These are phyloP conservation scores for Pseudonectria buxi DNA, from an alignment of 2,329 filamentous ascomycete genomes.

Conservation along the genomic window DNA sequence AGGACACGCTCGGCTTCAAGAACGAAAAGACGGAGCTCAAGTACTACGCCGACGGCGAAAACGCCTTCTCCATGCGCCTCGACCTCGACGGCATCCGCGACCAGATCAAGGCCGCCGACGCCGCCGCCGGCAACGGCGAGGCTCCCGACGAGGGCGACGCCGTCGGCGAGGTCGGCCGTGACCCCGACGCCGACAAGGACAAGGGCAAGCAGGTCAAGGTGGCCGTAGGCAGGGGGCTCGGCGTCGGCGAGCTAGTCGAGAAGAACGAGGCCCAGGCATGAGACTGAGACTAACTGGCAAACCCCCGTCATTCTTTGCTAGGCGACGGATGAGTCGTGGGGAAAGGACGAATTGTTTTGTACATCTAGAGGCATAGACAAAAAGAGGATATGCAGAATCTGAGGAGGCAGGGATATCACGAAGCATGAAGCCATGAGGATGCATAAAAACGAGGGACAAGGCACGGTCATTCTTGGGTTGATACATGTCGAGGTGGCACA, in stretches of 20 bases:
- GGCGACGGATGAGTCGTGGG: too few relatives aligned
- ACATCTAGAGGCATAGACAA: constrained; percentile 22
- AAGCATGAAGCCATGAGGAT: constrained; percentile 3
- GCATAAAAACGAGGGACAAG: constrained; percentile 6
- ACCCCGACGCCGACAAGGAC: constrained; percentile 31
- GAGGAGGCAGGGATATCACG: constrained; percentile 10
- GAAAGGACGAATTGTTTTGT: constrained; percentile 7
- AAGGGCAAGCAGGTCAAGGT: constrained; percentile 68
- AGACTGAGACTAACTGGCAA: too few relatives aligned
- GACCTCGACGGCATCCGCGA: constrained; percentile 61
- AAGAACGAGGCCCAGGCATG: constrained; percentile 49
- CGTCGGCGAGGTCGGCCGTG: constrained; percentile 58
- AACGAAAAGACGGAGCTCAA: constrained; percentile 80
- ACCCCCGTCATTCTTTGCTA: too few relatives aligned
- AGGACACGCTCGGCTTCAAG: constrained; percentile 82
- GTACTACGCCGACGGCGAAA: constrained; percentile 97
- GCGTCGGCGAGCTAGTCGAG: constrained; percentile 73
- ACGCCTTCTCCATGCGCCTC: constrained; percentile 90
- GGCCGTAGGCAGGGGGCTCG: constrained; percentile 72
- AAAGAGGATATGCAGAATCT: constrained; percentile 6
- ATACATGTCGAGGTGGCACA: too few relatives aligned
- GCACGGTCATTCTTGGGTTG: constrained; percentile 1
- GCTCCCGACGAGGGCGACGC: constrained; percentile 60
- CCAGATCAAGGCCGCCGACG: constrained; percentile 32
- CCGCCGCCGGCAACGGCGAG: constrained; percentile 28